Evolutionary conservation across 106 monocot species (phyloP).

Genomic region (Xerophyta viscosa): DNA sequence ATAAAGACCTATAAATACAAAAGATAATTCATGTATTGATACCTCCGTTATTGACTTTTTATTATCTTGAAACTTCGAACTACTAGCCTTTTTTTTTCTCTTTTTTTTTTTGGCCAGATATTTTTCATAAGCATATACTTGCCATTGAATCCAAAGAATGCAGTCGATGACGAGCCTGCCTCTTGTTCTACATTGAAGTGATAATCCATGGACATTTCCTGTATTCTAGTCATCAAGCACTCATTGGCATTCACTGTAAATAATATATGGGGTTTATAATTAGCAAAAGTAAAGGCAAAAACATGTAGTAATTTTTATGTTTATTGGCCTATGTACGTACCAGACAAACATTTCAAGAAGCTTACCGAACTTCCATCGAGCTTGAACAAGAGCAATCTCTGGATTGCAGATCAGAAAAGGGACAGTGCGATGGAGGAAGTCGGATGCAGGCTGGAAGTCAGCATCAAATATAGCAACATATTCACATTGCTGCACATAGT

Average conservation of each 20-base stretch:
- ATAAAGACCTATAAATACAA: too few relatives aligned
- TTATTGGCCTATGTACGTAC: too few relatives aligned
- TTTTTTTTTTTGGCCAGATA: too few relatives aligned
- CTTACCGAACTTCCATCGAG: constrained; percentile 69
- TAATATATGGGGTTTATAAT: too few relatives aligned
- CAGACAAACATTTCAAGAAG: too few relatives aligned
- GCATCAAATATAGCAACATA: constrained; percentile 80
- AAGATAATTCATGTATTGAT: too few relatives aligned
- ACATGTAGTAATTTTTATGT: too few relatives aligned
- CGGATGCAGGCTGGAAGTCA: constrained; percentile 67
- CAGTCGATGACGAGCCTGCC: constrained; percentile 46
- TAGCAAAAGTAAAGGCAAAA: too few relatives aligned
- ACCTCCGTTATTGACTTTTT: too few relatives aligned
- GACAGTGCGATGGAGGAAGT: constrained; percentile 38
- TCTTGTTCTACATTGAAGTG: constrained; percentile 89
- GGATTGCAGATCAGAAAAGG: constrained; percentile 69
- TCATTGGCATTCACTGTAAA: constrained; percentile 62
- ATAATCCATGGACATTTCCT: constrained; percentile 85
- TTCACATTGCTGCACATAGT: constrained; percentile 44
- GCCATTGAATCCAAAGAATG: constrained; percentile 85
- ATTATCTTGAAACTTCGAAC: too few relatives aligned
- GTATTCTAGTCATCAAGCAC: constrained; percentile 76
- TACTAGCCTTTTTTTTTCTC: too few relatives aligned
- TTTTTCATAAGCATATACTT: too few relatives aligned
- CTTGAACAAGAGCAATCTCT: constrained; percentile 51